Evolutionary conservation across 371 early-diverging fungal genomes (phyloP).

Genomic region (Mucor circinelloides): DNA sequence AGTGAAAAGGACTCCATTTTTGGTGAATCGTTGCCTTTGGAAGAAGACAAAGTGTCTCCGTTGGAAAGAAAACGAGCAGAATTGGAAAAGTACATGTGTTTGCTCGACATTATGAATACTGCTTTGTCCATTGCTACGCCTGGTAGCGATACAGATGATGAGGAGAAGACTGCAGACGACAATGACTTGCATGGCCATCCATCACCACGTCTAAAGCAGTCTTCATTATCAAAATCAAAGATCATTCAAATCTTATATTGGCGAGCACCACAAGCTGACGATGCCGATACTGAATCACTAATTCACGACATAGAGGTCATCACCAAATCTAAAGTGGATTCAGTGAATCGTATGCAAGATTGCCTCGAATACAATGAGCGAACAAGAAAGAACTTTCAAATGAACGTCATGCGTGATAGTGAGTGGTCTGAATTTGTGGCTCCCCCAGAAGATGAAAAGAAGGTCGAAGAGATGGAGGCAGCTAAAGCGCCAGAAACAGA

Average conservation of each 20-base stretch:
- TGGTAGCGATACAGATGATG: conserved; percentile 12
- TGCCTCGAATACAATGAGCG: conserved; percentile 50
- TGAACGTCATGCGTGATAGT: conserved; percentile 31
- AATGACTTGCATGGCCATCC: background rate
- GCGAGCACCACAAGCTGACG: conserved; percentile 53
- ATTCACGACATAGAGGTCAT: conserved; percentile 40
- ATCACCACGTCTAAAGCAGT: background rate
- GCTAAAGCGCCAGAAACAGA: background rate
- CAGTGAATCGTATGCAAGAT: conserved; percentile 50
- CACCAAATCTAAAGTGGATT: conserved; percentile 38
- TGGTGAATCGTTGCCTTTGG: conserved; percentile 19
- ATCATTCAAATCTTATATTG: conserved; percentile 59
- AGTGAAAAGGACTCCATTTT: conserved; percentile 15
- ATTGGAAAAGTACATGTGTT: conserved; percentile 24
- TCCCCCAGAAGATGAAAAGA: conserved; percentile 7
- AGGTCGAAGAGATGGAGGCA: background rate
- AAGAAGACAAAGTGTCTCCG: conserved; percentile 16
- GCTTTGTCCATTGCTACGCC: conserved; percentile 50
- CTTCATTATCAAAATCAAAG: conserved; percentile 34
- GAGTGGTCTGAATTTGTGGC: conserved; percentile 49
- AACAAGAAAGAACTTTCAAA: conserved; percentile 38
- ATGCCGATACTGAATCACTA: conserved; percentile 25
- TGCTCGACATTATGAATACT: conserved; percentile 30
- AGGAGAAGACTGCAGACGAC: background rate
- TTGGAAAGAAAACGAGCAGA: conserved; percentile 26